phyloP scores from a whole-genome alignment of 768 basidiomycete genomes.

The Rhodotorula toruloides region DNA sequence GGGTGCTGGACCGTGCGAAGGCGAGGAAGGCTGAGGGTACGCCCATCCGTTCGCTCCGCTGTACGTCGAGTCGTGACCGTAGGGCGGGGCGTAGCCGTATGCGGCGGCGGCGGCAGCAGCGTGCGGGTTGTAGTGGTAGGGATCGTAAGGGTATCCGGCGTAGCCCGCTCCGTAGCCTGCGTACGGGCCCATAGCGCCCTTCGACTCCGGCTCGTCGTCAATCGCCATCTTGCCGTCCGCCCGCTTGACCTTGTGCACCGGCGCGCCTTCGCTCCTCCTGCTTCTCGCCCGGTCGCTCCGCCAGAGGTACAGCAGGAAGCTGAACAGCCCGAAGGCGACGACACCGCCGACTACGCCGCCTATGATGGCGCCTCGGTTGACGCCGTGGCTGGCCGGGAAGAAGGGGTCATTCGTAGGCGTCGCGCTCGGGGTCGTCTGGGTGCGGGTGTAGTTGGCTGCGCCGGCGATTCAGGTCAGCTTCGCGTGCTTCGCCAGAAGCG shows the following conservation, averaged over 20 bases:
- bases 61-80: background rate
- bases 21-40: background rate
- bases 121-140: background rate
- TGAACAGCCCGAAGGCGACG: conserved; percentile 18
- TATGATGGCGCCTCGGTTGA: conserved; percentile 22
- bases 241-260: conserved; percentile 23
- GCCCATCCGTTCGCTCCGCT: background rate
- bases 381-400: background rate
- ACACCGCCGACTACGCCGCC: conserved; percentile 33
- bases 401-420: background rate
- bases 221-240: conserved; percentile 34
- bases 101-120: too few species aligned
- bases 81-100: background rate
- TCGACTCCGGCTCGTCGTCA: conserved; percentile 28
- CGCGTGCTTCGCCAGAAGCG: background rate
- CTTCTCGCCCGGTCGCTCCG: conserved; percentile 18
- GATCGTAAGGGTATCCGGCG: conserved; percentile 11
- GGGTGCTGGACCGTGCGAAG: too few species aligned
- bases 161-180: background rate
- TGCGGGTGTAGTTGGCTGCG: conserved; percentile 21
- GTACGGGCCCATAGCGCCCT: background rate
- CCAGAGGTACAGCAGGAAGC: conserved; percentile 37
- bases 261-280: conserved; percentile 13
- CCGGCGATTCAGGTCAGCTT: background rate
- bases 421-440: conserved; percentile 12